These are phyloP conservation scores for Camelina sativa DNA, from an alignment of 345 rosid genomes.

Conservation along the genomic window DNA sequence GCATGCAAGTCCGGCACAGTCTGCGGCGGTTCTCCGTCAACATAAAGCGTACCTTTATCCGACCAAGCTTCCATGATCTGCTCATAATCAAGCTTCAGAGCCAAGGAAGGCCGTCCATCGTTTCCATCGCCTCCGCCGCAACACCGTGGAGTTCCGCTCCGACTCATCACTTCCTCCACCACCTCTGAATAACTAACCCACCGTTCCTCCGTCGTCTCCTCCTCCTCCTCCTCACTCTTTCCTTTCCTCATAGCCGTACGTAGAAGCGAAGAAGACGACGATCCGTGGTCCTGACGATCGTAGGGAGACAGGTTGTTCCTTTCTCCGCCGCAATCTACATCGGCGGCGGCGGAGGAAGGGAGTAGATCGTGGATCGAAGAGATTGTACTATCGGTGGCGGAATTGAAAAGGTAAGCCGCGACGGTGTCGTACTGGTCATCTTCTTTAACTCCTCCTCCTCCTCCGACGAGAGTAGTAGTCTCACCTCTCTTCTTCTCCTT, in stretches of 20 bases:
- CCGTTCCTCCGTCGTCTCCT: constrained; percentile 78
- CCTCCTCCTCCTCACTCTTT: constrained; percentile 60
- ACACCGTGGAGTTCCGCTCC: constrained; percentile 40
- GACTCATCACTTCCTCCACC: constrained; percentile 71
- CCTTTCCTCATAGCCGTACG: constrained; percentile 78
- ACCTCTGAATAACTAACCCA: constrained; percentile 89
- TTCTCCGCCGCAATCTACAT: constrained; percentile 38
- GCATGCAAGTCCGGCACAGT: constrained; percentile 75
- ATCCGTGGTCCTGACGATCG: constrained; percentile 39
- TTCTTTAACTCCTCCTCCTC: constrained; percentile 26
- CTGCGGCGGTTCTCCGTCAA: constrained; percentile 65
- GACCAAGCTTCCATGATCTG: constrained; percentile 87
- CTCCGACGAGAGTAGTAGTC: constrained; percentile 9
- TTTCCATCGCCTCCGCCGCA: constrained; percentile 38
- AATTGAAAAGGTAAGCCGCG: constrained; percentile 55
- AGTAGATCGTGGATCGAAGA: constrained; percentile 65
- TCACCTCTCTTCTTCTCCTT: constrained; percentile 30
- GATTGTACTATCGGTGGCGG: constrained; percentile 54
- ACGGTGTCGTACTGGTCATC: constrained; percentile 56
- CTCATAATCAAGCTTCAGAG: constrained; percentile 84
- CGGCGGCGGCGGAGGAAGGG: constrained; percentile 45
- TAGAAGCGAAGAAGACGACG: constrained; percentile 48
- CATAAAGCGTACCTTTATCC: constrained; percentile 71
- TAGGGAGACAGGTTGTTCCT: constrained; percentile 41
- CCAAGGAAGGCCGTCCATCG: constrained; percentile 44